Evolutionary conservation across 2,329 filamentous ascomycete species (phyloP).

Genomic region (Phialophora macrospora): DNA sequence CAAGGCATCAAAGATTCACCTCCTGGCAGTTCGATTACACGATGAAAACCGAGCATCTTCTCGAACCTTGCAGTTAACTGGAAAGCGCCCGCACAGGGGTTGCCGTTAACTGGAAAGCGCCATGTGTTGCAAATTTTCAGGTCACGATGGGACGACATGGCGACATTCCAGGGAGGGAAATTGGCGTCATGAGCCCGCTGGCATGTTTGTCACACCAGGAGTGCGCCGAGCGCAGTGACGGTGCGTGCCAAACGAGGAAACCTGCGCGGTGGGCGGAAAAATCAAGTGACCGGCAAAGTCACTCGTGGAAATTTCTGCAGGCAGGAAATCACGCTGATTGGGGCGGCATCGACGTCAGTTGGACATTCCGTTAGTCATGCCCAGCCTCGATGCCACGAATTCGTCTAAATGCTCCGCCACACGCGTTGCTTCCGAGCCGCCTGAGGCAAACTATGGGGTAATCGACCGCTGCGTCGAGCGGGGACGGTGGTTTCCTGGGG

Average conservation of each 20-base stretch:
- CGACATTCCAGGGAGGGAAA: conserved; percentile 11
- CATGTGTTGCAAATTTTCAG: conserved; percentile 34
- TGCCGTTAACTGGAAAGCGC: conserved; percentile 42
- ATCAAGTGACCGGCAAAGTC: conserved; percentile 11
- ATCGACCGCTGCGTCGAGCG: conserved; percentile 23
- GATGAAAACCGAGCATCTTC: conserved; percentile 23
- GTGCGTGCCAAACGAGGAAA: conserved; percentile 8
- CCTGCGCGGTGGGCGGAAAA: conserved; percentile 4
- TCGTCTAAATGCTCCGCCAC: conserved; percentile 29
- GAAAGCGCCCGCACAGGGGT: conserved; percentile 29
- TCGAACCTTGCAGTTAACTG: conserved; percentile 35
- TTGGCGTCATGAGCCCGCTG: conserved; percentile 1
- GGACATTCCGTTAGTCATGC: conserved; percentile 32
- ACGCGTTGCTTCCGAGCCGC: conserved; percentile 14
- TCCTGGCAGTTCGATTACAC: conserved; percentile 13
- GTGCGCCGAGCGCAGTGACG: not conserved
- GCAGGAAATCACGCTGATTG: conserved; percentile 16
- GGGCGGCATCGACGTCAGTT: conserved; percentile 13
- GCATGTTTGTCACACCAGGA: not conserved
- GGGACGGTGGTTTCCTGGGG: conserved; percentile 42
- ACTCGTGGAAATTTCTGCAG: conserved; percentile 14
- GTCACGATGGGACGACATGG: conserved; percentile 28
- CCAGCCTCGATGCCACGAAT: conserved; percentile 24
- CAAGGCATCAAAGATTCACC: conserved; percentile 11
- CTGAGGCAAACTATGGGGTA: conserved; percentile 35